These are phyloP conservation scores for Ophryocystis elektroscirrha DNA, from an alignment of 169 alveolate genomes.

Conservation along the genomic window DNA sequence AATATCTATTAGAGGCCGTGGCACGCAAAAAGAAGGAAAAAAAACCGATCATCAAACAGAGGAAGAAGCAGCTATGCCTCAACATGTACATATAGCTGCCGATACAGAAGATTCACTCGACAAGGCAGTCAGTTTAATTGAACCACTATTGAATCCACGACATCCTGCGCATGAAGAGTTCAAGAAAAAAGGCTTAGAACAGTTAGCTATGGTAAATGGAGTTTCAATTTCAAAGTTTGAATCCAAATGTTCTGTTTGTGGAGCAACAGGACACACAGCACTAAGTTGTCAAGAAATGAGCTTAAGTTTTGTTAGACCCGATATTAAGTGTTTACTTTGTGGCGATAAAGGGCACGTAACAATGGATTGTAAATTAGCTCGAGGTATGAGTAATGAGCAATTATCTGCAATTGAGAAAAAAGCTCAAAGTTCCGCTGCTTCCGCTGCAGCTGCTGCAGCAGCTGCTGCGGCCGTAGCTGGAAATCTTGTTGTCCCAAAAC, in stretches of 20 bases:
- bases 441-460: too few species aligned
- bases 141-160: constrained; percentile 52
- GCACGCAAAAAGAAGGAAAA: constrained; percentile 21
- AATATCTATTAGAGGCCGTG: constrained; percentile 18
- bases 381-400: too few species aligned
- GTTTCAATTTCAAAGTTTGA: constrained; percentile 13
- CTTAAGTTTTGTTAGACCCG: too few species aligned
- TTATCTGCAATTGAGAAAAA: too few species aligned
- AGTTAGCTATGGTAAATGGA: constrained; percentile 53
- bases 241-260: constrained; percentile 44
- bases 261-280: constrained; percentile 46
- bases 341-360: constrained; percentile 70
- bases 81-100: constrained; percentile 25
- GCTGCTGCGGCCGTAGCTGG: too few species aligned
- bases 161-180: constrained; percentile 57
- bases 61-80: constrained; percentile 22
- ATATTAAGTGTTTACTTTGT: constrained; percentile 47
- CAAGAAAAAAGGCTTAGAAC: constrained; percentile 51
- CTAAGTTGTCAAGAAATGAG: constrained; percentile 48
- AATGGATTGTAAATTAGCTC: constrained; percentile 40
- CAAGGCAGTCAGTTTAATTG: constrained; percentile 48
- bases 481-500: too few species aligned
- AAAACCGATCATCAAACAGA: constrained; percentile 20
- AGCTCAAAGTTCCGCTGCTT: too few species aligned
- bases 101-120: constrained; percentile 23